Base-by-base conservation (phyloP, 129 eudicot genomes). In the Logfia minima region DNA sequence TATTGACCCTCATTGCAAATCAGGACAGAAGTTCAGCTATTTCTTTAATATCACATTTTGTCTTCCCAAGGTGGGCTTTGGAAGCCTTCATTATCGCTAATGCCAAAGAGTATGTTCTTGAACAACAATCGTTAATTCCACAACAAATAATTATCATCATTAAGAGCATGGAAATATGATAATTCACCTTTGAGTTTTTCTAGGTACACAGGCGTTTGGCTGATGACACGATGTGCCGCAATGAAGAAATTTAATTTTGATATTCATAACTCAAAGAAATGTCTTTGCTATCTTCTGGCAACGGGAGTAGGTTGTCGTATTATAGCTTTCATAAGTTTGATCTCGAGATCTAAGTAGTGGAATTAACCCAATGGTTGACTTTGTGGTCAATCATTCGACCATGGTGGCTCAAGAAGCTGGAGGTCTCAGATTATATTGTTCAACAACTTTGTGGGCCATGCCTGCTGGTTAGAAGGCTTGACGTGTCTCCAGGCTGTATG, bases 31-130 rank as follows among this genome's bases (percentile, higher is more conserved):
- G 78, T 35, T 81, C 76, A 8, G 81, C 76, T 14, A 37, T 84
- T 37, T 85, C 83, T 41, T 86, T 72, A 76, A 45, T 95, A 22
- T 80, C 90, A 10, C 52, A 71, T 8, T 89, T 86, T 65, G 82
- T 87, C 22, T 95, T 91, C 72, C 91, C 94, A 17, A 95, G 87
- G 74, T 95, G 99, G 99, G 99, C 97, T 37, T 35, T 95, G 84
- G 96, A 95, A 75, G 99, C 97, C 23, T 95, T 91, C 61, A 81
- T 95, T 23, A 72, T 88, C 48, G 92, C 99, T 74, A 95, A 91
- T 84, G 96, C 99, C 41, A 88, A 91, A 86, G 89, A 86, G 99
- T 95, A 61, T 2, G 86, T 68, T 19, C 53, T 66, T 21, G 53
- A 63, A 26, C 22, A 43, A 75, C n/a, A 75, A 63, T 34, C 32